A percentile compares a stretch with the other conserved stretches of the same genome.
Evolutionary conservation across 805 yeast species (phyloP).

Genomic region (Starmerella stellata): DNA sequence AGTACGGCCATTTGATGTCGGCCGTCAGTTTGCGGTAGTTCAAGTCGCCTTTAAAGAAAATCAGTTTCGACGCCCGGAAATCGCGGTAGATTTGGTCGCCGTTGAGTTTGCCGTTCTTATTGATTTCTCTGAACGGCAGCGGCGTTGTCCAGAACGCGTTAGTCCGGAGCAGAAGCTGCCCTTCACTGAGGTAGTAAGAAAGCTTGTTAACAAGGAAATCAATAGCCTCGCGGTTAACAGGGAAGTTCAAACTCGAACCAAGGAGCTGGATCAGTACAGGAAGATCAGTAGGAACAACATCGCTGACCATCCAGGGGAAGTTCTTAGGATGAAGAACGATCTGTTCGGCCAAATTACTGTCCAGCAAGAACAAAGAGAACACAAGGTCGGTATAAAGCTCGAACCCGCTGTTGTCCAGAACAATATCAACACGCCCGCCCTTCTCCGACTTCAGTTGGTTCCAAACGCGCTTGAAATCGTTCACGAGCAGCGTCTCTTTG

Average conservation of each 20-base stretch:
- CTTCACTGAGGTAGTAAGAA: conserved; percentile 29
- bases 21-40: conserved; percentile 89
- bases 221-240: conserved; percentile 29
- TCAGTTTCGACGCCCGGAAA: conserved; percentile 38
- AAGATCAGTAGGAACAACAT: conserved; percentile 74
- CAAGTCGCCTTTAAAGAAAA: conserved; percentile 87
- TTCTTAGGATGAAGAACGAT: conserved; percentile 74
- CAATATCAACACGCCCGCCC: conserved; percentile 50
- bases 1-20: conserved; percentile 72
- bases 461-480: conserved; percentile 63
- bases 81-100: conserved; percentile 46
- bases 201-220: conserved; percentile 33
- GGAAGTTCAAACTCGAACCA: conserved; percentile 34
- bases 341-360: conserved; percentile 42
- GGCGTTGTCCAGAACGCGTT: conserved; percentile 78
- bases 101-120: conserved; percentile 33
- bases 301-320: conserved; percentile 96
- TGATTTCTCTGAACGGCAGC: conserved; percentile 55
- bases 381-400: conserved; percentile 79
- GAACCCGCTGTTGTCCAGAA: conserved; percentile 86
- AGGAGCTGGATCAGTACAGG: conserved; percentile 40
- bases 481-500: conserved; percentile 57
- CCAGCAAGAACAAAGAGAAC: conserved; percentile 47
- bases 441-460: conserved; percentile 15
- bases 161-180: conserved; percentile 34